Conservation (phyloP, 2,329 filamentous ascomycete species). For the Neopestalotiopsis sp. region DNA sequence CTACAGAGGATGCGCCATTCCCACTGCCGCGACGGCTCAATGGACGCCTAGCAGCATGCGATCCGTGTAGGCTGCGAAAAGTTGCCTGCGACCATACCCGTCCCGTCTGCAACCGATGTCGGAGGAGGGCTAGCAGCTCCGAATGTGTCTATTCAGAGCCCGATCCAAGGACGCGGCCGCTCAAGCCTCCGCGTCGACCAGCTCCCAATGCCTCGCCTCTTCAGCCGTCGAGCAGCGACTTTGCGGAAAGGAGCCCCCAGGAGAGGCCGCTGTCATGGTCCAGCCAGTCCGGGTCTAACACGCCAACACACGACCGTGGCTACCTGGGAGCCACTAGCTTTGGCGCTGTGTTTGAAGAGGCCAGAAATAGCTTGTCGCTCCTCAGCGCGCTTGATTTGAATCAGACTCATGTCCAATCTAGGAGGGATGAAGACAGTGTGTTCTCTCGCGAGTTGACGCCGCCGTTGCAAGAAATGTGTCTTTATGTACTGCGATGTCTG, state of each 20-base stretch:
- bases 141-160: slow-evolving; percentile 19
- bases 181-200: not conserved
- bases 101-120: slow-evolving; percentile 21
- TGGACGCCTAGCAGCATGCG: slow-evolving; percentile 21
- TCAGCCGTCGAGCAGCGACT: not conserved
- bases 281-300: not conserved
- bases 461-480: slow-evolving; percentile 23
- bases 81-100: slow-evolving; percentile 23
- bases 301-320: slow-evolving; percentile 9
- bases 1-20: not conserved
- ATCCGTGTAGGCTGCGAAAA: slow-evolving; percentile 21
- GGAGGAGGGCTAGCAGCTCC: slow-evolving; percentile 8
- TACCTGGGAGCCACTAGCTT: slow-evolving; percentile 29
- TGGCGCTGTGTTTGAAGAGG: slow-evolving; percentile 41
- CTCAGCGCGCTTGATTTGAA: slow-evolving; percentile 9
- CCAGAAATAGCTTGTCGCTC: slow-evolving; percentile 33
- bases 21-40: slow-evolving; percentile 13
- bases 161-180: slow-evolving; percentile 1
- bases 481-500: slow-evolving; percentile 11
- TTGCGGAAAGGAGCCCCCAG: slow-evolving; percentile 3
- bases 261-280: slow-evolving; percentile 4
- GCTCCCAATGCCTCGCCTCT: not conserved
- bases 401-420: not conserved
- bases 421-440: not conserved
- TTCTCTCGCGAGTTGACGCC: slow-evolving; percentile 2